Evolutionary conservation across 2,329 filamentous ascomycete genomes (phyloP), one percentile per base, ranked within the genome.

Genomic region (Ascochyta lentis): DNA sequence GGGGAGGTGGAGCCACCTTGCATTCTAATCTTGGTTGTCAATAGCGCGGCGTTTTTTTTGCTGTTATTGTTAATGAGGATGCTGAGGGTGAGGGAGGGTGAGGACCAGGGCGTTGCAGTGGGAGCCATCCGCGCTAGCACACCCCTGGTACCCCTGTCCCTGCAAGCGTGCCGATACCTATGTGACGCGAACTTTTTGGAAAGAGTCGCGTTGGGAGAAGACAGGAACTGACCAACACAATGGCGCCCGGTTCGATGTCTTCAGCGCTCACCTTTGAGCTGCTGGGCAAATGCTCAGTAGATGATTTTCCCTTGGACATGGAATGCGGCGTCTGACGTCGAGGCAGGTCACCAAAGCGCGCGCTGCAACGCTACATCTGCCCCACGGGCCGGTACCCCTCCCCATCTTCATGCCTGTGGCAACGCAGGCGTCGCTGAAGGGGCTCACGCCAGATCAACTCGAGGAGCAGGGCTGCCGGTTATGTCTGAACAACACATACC

Each of bases 361-460:
- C 65, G 95, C 95, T 45, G 95, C 95, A 49, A 87, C 86, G 56
- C 83, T 99, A 49, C 89, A 88, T 43, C 87, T 99, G 24, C 94
- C 95, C 46, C 96, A 99, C 86, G 95, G 95, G 54, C 84, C 89
- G 1, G 93, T 99, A 24, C 86, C 90, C 67, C 85, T 98, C 27
- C 95, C 96, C 7, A 87, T 98, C 55, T 99, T 99, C 77, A 99
- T 99, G 95, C 95, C 95, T 15, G 95, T 99, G 39, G 95, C 95
- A 27, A 99, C 95, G 0, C 95, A 99, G 77, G 95, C 91, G 1
- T 96, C 94, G 0, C 83, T 99, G 35, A 99, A 99, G 74, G 95
- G 95, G 39, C 70, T 99, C 52, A 98, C 95, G 0, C 92, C 94
- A 1, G 89, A 94, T 63, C 95, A 99, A 72, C 82, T 99, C 2